Evolutionary conservation across 1,284 basidiomycete species (phyloP).

Genomic region (Naganishia albida): DNA sequence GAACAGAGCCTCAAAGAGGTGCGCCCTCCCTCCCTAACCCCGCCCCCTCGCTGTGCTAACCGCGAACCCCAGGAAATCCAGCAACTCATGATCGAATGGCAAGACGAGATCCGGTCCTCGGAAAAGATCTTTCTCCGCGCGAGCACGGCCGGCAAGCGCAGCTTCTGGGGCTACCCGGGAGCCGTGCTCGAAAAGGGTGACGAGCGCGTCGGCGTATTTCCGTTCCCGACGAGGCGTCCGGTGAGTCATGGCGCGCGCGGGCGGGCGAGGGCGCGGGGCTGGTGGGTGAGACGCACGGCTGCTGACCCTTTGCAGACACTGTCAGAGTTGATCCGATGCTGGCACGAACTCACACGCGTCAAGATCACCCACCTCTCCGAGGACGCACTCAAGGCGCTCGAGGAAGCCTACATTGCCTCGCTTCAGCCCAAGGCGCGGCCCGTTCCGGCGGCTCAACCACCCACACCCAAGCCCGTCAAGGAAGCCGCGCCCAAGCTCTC

Average conservation of each 20-base stretch:
- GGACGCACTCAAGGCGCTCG: slow-evolving; percentile 77
- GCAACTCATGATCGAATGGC: slow-evolving; percentile 75
- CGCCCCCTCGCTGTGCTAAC: background rate
- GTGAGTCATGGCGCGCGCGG: too few relatives aligned
- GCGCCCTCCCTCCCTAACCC: slow-evolving; percentile 46
- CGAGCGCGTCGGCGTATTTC: slow-evolving; percentile 78
- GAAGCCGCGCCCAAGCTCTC: slow-evolving; percentile 64
- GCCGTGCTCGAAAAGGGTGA: slow-evolving; percentile 67
- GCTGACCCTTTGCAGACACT: slow-evolving; percentile 85
- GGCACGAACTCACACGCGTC: slow-evolving; percentile 80
- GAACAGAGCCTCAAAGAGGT: slow-evolving; percentile 90
- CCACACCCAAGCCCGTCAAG: slow-evolving; percentile 37
- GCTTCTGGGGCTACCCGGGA: slow-evolving; percentile 83
- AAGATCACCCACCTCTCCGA: slow-evolving; percentile 85
- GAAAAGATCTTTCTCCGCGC: slow-evolving; percentile 89
- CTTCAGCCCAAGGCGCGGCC: slow-evolving; percentile 67
- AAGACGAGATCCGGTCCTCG: slow-evolving; percentile 73
- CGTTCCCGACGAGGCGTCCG: slow-evolving; percentile 88
- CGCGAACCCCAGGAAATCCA: slow-evolving; percentile 77
- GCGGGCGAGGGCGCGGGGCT: too few relatives aligned
- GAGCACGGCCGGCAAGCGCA: slow-evolving; percentile 77
- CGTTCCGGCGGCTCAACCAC: slow-evolving; percentile 51
- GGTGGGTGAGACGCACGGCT: too few relatives aligned
- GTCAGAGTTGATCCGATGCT: slow-evolving; percentile 83
- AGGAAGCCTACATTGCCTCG: slow-evolving; percentile 81